Percentiles rank a stretch among this genome's conserved stretches.
These are phyloP conservation scores for Encephalitozoon cuniculi DNA, from an alignment of 371 early-diverging fungal species.

Conservation along the genomic window DNA sequence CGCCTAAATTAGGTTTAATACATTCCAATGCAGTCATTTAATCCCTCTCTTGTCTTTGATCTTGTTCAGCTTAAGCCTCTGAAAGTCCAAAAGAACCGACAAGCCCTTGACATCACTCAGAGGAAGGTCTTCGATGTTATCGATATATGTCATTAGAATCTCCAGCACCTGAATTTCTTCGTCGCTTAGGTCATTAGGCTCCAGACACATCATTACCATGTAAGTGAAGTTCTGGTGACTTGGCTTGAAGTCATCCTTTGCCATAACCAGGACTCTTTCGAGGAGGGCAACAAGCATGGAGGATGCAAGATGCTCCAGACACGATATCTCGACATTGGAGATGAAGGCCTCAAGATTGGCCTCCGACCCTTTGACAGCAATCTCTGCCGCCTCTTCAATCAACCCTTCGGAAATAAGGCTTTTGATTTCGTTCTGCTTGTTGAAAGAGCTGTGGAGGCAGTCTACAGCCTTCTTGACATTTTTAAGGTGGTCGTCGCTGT, in stretches of 20 bases:
- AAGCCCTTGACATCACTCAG: background rate
- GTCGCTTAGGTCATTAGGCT: background rate
- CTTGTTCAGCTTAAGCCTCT: background rate
- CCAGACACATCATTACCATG: background rate
- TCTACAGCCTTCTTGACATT: conserved; percentile 31
- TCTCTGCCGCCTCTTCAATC: conserved; percentile 32
- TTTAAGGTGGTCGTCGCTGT: conserved; percentile 25
- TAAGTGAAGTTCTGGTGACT: background rate
- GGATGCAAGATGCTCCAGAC: background rate
- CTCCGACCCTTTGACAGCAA: conserved; percentile 5
- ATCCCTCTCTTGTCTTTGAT: conserved; percentile 8
- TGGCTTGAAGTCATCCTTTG: background rate
- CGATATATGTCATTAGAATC: background rate
- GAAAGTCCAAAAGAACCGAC: background rate
- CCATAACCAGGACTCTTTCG: background rate
- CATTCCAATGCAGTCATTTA: background rate
- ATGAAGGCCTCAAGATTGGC: background rate
- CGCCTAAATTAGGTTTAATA: background rate
- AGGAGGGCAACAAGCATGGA: conserved; percentile 3
- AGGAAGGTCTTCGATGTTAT: background rate
- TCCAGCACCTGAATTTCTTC: background rate
- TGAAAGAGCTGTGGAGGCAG: conserved; percentile 17
- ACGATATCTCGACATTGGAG: background rate
- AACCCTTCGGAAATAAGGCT: conserved; percentile 24
- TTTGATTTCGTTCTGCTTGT: conserved; percentile 17